A percentile compares a stretch with the other conserved stretches of the same genome.
Conservation (phyloP, 306 rosid species). For the Heteromeles arbutifolia region DNA sequence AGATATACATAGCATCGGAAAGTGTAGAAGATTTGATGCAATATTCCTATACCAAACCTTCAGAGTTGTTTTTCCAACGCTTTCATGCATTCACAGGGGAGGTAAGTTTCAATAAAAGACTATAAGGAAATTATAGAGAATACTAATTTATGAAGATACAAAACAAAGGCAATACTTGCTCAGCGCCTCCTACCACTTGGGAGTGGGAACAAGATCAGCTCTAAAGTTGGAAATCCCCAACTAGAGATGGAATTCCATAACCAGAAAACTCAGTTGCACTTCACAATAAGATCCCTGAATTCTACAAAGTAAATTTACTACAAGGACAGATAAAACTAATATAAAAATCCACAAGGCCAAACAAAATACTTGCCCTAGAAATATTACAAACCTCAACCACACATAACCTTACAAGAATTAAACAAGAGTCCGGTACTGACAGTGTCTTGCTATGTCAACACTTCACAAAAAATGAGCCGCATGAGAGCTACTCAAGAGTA, state of each 20-base stretch:
- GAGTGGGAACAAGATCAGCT: background rate
- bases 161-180: background rate
- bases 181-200: background rate
- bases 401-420: background rate
- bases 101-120: background rate
- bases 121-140: background rate
- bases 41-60: background rate
- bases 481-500: background rate
- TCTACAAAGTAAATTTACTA: background rate
- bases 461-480: background rate
- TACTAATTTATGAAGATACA: background rate
- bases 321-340: background rate
- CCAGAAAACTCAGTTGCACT: background rate
- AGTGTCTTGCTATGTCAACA: background rate
- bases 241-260: background rate
- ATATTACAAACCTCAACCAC: background rate
- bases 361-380: background rate
- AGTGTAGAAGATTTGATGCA: background rate
- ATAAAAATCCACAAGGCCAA: background rate
- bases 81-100: background rate
- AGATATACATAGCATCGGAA: background rate
- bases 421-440: background rate
- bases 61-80: background rate
- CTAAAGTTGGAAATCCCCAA: background rate
- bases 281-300: background rate